phyloP scores from a whole-genome alignment of 1,284 basidiomycete species.

The Microbotryum violaceum region DNA sequence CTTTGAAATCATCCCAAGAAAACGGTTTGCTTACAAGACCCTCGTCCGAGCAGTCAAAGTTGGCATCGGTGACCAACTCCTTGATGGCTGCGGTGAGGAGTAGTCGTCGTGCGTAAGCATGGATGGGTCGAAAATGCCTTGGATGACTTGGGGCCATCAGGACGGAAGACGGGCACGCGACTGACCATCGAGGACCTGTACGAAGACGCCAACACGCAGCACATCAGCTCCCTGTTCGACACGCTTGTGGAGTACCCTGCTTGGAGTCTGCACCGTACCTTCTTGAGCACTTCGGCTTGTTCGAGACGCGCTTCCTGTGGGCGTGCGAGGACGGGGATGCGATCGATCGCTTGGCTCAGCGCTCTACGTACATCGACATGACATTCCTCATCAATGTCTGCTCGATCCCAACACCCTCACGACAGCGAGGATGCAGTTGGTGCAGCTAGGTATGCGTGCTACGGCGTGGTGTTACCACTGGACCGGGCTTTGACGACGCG shows the following conservation, averaged over 20 bases:
- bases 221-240: neutral
- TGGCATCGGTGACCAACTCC: slow-evolving; percentile 94
- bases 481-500: neutral
- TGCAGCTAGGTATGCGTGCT: neutral
- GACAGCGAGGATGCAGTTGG: neutral
- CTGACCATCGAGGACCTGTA: slow-evolving; percentile 34
- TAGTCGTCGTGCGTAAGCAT: no score
- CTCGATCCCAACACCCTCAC: neutral
- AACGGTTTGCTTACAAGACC: slow-evolving; percentile 62
- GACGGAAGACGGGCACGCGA: neutral
- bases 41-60: slow-evolving; percentile 96
- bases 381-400: neutral
- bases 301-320: slow-evolving; percentile 37
- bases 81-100: slow-evolving; percentile 63
- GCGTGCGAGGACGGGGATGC: neutral
- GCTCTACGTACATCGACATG: neutral
- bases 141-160: no score
- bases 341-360: no score
- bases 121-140: neutral
- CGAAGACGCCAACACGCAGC: neutral
- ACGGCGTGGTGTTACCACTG: neutral
- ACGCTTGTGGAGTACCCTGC: neutral
- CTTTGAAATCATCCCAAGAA: neutral
- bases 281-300: slow-evolving; percentile 36
- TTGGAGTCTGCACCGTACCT: slow-evolving; percentile 16